Evolutionary conservation across 495 filamentous ascomycete species (phyloP).

Genomic region (Hypomontagnella submonticulosa): DNA sequence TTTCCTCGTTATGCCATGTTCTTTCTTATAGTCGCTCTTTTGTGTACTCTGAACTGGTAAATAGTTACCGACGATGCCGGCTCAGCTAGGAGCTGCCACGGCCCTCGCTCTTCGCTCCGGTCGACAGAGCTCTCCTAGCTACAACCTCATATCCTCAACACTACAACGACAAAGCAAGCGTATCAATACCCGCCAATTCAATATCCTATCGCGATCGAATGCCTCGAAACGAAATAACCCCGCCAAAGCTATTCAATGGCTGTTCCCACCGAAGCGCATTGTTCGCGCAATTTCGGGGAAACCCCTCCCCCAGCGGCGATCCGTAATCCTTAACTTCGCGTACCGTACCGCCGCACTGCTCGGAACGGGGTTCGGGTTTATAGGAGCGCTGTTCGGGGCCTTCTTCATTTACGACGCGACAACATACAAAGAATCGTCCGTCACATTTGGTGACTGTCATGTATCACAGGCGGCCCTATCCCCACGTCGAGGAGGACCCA

Average conservation of each 20-base stretch:
- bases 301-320: conserved; percentile 59
- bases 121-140: conserved; percentile 35
- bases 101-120: conserved; percentile 33
- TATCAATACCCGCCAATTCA: conserved; percentile 27
- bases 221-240: conserved; percentile 15
- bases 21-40: conserved; percentile 29
- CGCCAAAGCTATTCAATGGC: conserved; percentile 26
- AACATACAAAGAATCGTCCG: conserved; percentile 78
- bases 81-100: conserved; percentile 36
- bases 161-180: conserved; percentile 27
- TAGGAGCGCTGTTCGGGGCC: conserved; percentile 67
- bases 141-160: conserved; percentile 11
- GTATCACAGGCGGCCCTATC: conserved; percentile 84
- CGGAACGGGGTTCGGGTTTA: conserved; percentile 58
- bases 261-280: conserved; percentile 27
- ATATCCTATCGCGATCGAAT: conserved; percentile 34
- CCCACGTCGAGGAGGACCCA: conserved; percentile 88
- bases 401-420: conserved; percentile 97
- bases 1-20: conserved; percentile 13
- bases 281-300: conserved; percentile 57
- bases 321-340: conserved; percentile 58
- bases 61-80: conserved; percentile 19
- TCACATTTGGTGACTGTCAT: conserved; percentile 73
- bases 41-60: conserved; percentile 12
- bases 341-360: conserved; percentile 63